Base-by-base conservation (phyloP, 2,329 filamentous ascomycete species). In the Triangularia verruculosa region DNA sequence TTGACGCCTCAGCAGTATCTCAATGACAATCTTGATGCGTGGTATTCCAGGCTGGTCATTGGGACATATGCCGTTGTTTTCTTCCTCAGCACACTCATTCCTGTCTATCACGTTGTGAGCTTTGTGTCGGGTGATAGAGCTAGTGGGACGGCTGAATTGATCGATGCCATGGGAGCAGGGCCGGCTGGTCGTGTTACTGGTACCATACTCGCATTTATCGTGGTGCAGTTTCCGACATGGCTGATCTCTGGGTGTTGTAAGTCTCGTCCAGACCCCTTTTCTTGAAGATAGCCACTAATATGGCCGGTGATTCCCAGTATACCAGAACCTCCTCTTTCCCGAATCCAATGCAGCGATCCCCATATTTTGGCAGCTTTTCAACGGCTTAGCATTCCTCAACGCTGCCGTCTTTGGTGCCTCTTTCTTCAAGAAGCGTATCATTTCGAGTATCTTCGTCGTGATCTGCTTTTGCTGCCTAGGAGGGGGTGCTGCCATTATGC, bases 351-450 rank as follows among this genome's bases (percentile, higher is more conserved):
- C 72, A 2, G 72, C 69, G 17, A 67, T 75, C 15, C 65, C 74
- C n/a, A 74, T 79, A 61, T 73, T 74, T 34, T 78, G 76, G 77
- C 75, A 87, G 78, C 74, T 81, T 69, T 66, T 82, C 74, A 67
- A 82, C 72, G 64, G 84, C 71, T 62, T 78, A 74, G 69, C 74
- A 74, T 83, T 89, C n/a, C 89, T 89, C 3, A 79, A 91, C 17
- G 85, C 86, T 51, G 86, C 82, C n/a, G 82, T 90, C 11, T 89
- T 89, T 2, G 75, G 72, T 1, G 73, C 76, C 0, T 66, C 76
- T n/a, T 78, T 77, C 65, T 78, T 79, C 69, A 70, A 55, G 22
- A 52, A 25, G 7, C 57, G 63, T 1, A 60, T 64, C 15, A 67
- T 68, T 24, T 68, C 68, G 3, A 66, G 68, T 27, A 56, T 69